Conservation (phyloP, 2,329 filamentous ascomycete genomes). For the Calonectria montana region DNA sequence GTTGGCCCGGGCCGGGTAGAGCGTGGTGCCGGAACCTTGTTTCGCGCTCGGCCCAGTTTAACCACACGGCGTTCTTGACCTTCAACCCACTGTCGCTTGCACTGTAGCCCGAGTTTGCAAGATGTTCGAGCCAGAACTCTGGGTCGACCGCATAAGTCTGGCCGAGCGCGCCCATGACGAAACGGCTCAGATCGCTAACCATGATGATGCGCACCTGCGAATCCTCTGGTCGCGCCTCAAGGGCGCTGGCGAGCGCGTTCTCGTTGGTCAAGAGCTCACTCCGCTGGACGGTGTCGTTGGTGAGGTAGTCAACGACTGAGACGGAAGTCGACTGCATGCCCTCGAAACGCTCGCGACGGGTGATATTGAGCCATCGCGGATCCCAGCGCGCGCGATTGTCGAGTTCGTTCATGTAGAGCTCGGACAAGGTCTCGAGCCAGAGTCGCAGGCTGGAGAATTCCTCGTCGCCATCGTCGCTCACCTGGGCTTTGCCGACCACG, state of each 20-base stretch:
- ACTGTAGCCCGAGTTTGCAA: conserved; percentile 42
- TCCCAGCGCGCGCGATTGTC: conserved; percentile 42
- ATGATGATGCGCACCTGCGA: conserved; percentile 38
- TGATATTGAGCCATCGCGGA: conserved; percentile 42
- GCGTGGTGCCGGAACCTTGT: conserved; percentile 39
- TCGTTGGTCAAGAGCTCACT: conserved; percentile 21
- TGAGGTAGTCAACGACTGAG: conserved; percentile 38
- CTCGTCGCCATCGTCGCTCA: conserved; percentile 23
- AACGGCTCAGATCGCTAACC: conserved; percentile 45
- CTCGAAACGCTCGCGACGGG: conserved; percentile 37
- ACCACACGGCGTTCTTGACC: conserved; percentile 43
- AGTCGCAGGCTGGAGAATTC: conserved; percentile 41
- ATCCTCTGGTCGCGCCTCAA: conserved; percentile 27
- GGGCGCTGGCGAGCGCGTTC: conserved; percentile 22
- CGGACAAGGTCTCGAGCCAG: conserved; percentile 45
- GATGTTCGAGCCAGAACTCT: conserved; percentile 46
- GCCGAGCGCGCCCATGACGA: conserved; percentile 43
- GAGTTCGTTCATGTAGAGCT: conserved; percentile 46
- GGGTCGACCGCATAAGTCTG: conserved; percentile 43
- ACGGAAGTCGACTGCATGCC: conserved; percentile 32
- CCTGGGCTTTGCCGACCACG: not conserved
- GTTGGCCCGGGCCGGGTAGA: conserved; percentile 35
- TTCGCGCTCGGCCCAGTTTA: conserved; percentile 44
- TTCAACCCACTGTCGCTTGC: conserved; percentile 44
- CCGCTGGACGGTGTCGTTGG: conserved; percentile 18